Percentiles rank a stretch among this genome's conserved stretches.
These are phyloP conservation scores for Eucalyptus rudis DNA, from an alignment of 345 rosid genomes.

Conservation along the genomic window DNA sequence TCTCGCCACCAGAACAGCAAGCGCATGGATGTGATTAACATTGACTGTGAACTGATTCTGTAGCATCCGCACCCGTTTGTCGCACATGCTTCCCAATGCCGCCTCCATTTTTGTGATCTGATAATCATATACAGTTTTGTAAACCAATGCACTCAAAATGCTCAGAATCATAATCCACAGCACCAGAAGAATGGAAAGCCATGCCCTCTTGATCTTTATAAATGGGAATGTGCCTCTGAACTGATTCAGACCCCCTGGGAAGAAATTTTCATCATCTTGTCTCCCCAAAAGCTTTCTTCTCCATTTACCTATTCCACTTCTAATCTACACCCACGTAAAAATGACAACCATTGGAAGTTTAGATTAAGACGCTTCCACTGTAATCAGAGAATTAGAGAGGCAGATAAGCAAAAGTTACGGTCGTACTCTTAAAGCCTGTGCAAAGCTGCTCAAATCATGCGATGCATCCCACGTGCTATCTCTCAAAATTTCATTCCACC, in stretches of 20 bases:
- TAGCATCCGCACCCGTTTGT: not conserved
- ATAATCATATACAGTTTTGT: not conserved
- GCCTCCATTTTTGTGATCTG: not conserved
- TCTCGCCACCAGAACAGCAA: fast-evolving
- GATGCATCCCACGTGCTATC: conserved; percentile 27
- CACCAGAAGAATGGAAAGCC: not conserved
- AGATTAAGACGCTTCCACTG: fast-evolving
- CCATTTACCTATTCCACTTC: not conserved
- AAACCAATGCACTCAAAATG: not conserved
- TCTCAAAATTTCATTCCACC: conserved; percentile 21
- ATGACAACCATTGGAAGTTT: fast-evolving
- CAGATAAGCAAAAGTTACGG: fast-evolving
- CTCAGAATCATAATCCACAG: not conserved
- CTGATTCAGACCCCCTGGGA: not conserved
- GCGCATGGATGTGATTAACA: not conserved
- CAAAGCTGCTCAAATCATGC: conserved; percentile 6
- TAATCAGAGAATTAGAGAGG: not conserved
- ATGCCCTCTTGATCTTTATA: not conserved
- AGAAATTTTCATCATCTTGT: not conserved
- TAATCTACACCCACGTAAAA: not conserved
- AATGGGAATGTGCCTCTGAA: not conserved
- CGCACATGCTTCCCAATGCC: not conserved
- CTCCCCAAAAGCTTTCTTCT: not conserved
- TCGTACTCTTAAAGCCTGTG: conserved; percentile 11
- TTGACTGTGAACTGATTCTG: not conserved